Evolutionary conservation across 1,284 basidiomycete genomes (phyloP).

Genomic region (Mycena sp.): DNA sequence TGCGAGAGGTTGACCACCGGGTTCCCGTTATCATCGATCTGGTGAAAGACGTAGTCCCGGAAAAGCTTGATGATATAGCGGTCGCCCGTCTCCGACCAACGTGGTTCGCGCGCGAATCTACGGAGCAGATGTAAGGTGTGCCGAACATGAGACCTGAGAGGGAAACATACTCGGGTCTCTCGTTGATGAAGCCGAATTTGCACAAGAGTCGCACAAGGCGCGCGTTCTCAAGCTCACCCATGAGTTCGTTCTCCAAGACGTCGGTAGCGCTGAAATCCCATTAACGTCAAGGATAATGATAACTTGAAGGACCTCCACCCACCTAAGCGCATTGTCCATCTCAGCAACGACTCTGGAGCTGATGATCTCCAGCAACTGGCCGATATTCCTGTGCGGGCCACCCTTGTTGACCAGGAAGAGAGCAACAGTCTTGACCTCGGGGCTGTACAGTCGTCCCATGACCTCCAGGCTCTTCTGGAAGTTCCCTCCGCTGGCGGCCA

Average conservation of each 20-base stretch:
- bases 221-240: conserved; percentile 96
- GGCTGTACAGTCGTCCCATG: conserved; percentile 79
- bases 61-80: conserved; percentile 98
- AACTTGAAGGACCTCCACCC: conserved; percentile 37
- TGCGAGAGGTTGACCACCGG: conserved; percentile 93
- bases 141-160: neutral
- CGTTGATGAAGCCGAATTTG: conserved; percentile 99
- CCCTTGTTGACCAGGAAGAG: conserved; percentile 83
- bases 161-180: conserved; percentile 88
- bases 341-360: conserved; percentile 81
- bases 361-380: conserved; percentile 84
- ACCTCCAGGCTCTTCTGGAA: conserved; percentile 83
- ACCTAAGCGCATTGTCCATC: conserved; percentile 87
- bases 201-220: conserved; percentile 91
- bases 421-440: conserved; percentile 85
- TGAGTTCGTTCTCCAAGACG: conserved; percentile 84
- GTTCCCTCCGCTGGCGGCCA: conserved; percentile 67
- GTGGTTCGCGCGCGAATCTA: conserved; percentile 93
- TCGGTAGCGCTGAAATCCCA: conserved; percentile 72
- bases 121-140: neutral
- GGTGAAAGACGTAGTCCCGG: conserved; percentile 98
- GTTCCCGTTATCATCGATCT: conserved; percentile 90
- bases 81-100: conserved; percentile 99
- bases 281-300: conserved; percentile 11
- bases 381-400: conserved; percentile 75